These are phyloP conservation scores for Hypocrella siamensis DNA, from an alignment of 2,329 filamentous ascomycete genomes.

Conservation along the genomic window DNA sequence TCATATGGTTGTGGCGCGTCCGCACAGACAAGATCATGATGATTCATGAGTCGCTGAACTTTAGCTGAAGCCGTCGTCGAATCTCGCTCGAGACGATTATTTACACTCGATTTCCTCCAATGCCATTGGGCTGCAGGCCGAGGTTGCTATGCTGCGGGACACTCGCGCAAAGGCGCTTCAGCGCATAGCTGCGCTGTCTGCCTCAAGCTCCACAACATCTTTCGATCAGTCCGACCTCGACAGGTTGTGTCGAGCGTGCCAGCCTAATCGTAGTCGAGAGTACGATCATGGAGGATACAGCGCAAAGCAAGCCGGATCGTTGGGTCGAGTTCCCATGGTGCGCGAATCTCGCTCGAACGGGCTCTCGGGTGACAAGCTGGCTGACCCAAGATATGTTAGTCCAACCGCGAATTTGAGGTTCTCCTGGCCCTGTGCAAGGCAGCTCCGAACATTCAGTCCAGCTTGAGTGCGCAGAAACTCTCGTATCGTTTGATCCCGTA, in stretches of 20 bases:
- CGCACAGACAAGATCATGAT: too few relatives aligned
- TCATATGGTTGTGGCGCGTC: too few relatives aligned
- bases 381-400: constrained; percentile 31
- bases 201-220: constrained; percentile 32
- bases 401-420: constrained; percentile 80
- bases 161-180: constrained; percentile 47
- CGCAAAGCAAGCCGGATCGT: constrained; percentile 20
- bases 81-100: too few relatives aligned
- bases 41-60: too few relatives aligned
- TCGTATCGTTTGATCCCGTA: constrained; percentile 70
- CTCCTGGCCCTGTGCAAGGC: constrained; percentile 84
- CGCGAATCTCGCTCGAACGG: too few relatives aligned
- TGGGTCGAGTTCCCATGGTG: constrained; percentile 47
- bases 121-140: too few relatives aligned
- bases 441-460: constrained; percentile 55
- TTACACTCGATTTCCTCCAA: too few relatives aligned
- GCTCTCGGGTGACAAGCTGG: too few relatives aligned
- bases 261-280: constrained; percentile 26
- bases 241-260: constrained; percentile 41
- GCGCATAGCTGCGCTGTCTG: constrained; percentile 49
- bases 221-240: constrained; percentile 50
- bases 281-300: constrained; percentile 30
- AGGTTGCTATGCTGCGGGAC: constrained; percentile 38
- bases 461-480: constrained; percentile 61
- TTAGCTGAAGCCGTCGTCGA: too few relatives aligned